phyloP scores from a whole-genome alignment of 306 rosid genomes.

The Lathyrus oleraceus region DNA sequence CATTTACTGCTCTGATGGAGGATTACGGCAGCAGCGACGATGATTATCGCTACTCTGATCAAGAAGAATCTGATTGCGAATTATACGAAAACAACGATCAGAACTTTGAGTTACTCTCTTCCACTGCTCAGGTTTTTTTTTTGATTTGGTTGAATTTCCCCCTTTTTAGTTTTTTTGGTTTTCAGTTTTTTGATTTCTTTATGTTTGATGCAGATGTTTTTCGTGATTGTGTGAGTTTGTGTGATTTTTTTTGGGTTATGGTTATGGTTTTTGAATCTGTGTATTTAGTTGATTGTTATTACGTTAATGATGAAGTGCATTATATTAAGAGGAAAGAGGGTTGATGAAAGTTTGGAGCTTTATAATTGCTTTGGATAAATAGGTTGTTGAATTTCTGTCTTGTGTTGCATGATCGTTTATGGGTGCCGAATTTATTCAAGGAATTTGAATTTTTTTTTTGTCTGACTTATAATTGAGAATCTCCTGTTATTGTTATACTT shows the following conservation, averaged over 20 bases:
- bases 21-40: slow-evolving; percentile 57
- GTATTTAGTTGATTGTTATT: background rate
- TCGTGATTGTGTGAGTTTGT: too few relatives aligned
- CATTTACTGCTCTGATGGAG: background rate
- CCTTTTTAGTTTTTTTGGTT: background rate
- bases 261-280: too few relatives aligned
- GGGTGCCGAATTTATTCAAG: background rate
- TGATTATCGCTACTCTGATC: slow-evolving; percentile 68
- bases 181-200: background rate
- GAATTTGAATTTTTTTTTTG: background rate
- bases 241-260: too few relatives aligned
- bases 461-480: slow-evolving; percentile 1
- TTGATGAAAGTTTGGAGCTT: slow-evolving; percentile 11
- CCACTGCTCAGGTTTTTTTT: slow-evolving; percentile 66
- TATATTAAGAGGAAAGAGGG: background rate
- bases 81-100: slow-evolving; percentile 1
- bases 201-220: background rate
- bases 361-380: background rate
- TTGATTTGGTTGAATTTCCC: slow-evolving; percentile 2
- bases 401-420: background rate
- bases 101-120: too few relatives aligned
- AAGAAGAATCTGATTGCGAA: slow-evolving; percentile 54
- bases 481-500: background rate
- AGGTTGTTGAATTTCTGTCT: slow-evolving; percentile 3
- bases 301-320: background rate